Conservation (phyloP, 495 filamentous ascomycete species). For the Margaritispora aquatica region DNA sequence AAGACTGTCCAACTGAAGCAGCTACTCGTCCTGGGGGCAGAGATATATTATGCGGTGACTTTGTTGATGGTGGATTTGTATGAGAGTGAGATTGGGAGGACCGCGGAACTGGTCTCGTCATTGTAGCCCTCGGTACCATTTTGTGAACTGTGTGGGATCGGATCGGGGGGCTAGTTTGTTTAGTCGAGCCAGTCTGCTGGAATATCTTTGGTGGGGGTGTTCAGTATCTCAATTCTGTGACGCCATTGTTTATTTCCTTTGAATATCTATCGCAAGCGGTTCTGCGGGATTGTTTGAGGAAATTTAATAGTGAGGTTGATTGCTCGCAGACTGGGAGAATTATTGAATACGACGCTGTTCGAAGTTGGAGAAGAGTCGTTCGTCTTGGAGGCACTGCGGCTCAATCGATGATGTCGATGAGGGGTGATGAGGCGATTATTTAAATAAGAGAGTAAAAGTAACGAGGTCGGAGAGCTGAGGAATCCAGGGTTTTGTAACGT, state of each 20-base stretch:
- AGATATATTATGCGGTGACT: constrained; percentile 32
- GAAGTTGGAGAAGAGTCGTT: not conserved
- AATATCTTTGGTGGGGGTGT: not conserved
- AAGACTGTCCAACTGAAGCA: constrained; percentile 20
- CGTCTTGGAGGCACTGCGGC: not conserved
- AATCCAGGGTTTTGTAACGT: not conserved
- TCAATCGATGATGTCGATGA: not conserved
- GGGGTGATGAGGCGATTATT: not conserved
- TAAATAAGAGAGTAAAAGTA: not conserved
- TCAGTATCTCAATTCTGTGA: not conserved
- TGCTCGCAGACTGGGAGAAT: not conserved
- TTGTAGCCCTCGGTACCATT: constrained; percentile 34
- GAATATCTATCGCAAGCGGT: no score
- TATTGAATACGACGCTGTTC: not conserved
- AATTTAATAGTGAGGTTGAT: not conserved
- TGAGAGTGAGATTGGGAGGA: constrained; percentile 30
- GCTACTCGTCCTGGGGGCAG: constrained; percentile 29
- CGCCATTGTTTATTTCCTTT: no score
- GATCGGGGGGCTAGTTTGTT: not conserved
- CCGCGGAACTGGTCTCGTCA: constrained; percentile 31
- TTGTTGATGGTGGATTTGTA: constrained; percentile 32
- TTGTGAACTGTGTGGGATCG: not conserved
- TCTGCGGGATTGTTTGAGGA: not conserved
- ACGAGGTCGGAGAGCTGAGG: not conserved
- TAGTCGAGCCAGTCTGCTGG: not conserved